Evolutionary conservation across 2,329 filamentous ascomycete species (phyloP), one percentile per base, ranked within the genome.

Genomic region (Epichloe coenophiala): DNA sequence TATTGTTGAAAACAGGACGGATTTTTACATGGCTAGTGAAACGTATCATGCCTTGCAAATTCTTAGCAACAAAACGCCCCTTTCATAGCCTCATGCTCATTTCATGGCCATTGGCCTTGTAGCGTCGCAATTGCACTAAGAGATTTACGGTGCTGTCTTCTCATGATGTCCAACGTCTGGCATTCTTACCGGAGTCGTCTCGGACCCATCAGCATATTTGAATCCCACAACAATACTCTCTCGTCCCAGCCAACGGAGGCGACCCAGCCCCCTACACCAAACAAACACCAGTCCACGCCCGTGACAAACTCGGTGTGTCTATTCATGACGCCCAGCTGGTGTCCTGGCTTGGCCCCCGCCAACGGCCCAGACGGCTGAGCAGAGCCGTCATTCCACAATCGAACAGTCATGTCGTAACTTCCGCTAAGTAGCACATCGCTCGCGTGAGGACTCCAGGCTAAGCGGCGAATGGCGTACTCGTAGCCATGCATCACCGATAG

Each of bases 351-450:
- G 1, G 71, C 65, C 0, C 68, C 63, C 35, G 61, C 60, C 11
- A 57, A 48, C 59, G 55, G 65, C 47, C 64, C 66, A 58, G 60
- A 68, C 49, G 61, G 65, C 45, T 63, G 69, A 56, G 65, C 64
- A 2, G 73, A 74, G 5, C 71, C 86, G 63, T 97, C 93, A 11
- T 83, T 88, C 93, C 93, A 98, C 47, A 96, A 75, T 35, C 93
- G 80, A 58, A 93, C 94, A 5, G 88, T 95, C 93, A 98, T 98
- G 68, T 98, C 93, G 67, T 98, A 98, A 63, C 89, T 93, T 1
- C 87, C 91, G 59, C 83, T 93, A 41, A 95, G 75, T 41, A 98
- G 68, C 9, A 95, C 78, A 63, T 97, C 88, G 52, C 83, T 82
- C n/a, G 93, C 77, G 70, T 98, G 93, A 9, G 93, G 93, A 60